phyloP scores from a whole-genome alignment of 305 asterid species.

The Solanum hybrid region DNA sequence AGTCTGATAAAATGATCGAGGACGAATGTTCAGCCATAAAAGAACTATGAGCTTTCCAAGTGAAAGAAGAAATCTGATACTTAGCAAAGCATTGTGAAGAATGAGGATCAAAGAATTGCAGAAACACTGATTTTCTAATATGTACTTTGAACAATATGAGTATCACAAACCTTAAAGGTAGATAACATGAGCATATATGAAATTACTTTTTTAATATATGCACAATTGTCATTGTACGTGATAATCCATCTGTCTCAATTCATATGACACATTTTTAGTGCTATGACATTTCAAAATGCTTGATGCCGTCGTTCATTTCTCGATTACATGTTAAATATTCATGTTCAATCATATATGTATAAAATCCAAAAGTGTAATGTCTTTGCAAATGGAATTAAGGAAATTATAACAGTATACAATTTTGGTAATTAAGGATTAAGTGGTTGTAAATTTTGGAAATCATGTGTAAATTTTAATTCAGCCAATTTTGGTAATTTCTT shows the following conservation, averaged over 20 bases:
- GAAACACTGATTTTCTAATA: too few relatives aligned
- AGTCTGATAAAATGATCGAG: slow-evolving; percentile 36
- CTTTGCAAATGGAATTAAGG: too few relatives aligned
- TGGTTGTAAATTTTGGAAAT: neutral
- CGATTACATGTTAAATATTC: neutral
- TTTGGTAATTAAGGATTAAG: too few relatives aligned
- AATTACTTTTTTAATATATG: neutral
- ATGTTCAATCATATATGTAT: neutral
- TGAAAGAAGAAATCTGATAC: slow-evolving; percentile 14
- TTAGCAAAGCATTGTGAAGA: slow-evolving; percentile 40
- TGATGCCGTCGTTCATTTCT: neutral
- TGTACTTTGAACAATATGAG: too few relatives aligned
- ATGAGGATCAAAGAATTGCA: too few relatives aligned
- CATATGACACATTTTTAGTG: neutral
- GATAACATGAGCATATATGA: neutral
- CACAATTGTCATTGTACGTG: neutral
- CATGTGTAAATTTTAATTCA: neutral
- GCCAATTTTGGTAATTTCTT: neutral
- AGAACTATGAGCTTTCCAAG: slow-evolving; percentile 37
- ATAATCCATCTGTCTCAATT: neutral
- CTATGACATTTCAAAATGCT: neutral
- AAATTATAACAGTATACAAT: too few relatives aligned
- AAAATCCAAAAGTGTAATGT: neutral
- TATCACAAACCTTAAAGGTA: too few relatives aligned
- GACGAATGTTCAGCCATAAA: slow-evolving; percentile 76